phyloP scores from a whole-genome alignment of 2,329 filamentous ascomycete genomes.

The Diaporthe helianthi region DNA sequence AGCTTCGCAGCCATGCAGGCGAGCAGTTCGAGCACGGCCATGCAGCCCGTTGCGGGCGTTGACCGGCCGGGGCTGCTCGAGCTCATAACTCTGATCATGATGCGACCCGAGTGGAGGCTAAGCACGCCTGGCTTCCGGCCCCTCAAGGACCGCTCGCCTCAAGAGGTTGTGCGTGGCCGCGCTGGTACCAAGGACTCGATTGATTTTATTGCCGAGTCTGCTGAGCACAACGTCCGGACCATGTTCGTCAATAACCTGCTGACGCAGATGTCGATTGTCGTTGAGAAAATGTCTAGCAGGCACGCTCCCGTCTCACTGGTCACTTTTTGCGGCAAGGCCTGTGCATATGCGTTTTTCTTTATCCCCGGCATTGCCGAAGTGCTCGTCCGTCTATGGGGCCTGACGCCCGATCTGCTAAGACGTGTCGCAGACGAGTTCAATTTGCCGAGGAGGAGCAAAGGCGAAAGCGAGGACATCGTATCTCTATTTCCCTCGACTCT shows the following conservation, averaged over 20 bases:
- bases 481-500: constrained; percentile 74
- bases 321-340: constrained; percentile 87
- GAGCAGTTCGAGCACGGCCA: constrained; percentile 51
- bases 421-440: constrained; percentile 75
- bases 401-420: constrained; percentile 72
- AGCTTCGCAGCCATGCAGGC: constrained; percentile 36
- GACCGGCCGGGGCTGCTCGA: constrained; percentile 84
- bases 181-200: constrained; percentile 72
- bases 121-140: constrained; percentile 73
- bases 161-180: constrained; percentile 53
- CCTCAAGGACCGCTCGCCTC: constrained; percentile 60
- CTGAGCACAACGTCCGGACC: constrained; percentile 86
- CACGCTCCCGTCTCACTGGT: constrained; percentile 72
- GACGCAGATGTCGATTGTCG: constrained; percentile 84
- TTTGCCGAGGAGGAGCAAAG: constrained; percentile 61
- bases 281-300: constrained; percentile 85
- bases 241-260: constrained; percentile 85
- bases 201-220: constrained; percentile 68
- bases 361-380: constrained; percentile 86
- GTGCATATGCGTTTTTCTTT: constrained; percentile 93
- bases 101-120: constrained; percentile 84
- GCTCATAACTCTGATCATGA: constrained; percentile 82
- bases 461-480: constrained; percentile 70
- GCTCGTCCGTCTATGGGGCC: constrained; percentile 80
- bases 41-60: constrained; percentile 80